Base-by-base conservation (phyloP, 768 basidiomycete species). In the Sporobolomyces roseus region DNA sequence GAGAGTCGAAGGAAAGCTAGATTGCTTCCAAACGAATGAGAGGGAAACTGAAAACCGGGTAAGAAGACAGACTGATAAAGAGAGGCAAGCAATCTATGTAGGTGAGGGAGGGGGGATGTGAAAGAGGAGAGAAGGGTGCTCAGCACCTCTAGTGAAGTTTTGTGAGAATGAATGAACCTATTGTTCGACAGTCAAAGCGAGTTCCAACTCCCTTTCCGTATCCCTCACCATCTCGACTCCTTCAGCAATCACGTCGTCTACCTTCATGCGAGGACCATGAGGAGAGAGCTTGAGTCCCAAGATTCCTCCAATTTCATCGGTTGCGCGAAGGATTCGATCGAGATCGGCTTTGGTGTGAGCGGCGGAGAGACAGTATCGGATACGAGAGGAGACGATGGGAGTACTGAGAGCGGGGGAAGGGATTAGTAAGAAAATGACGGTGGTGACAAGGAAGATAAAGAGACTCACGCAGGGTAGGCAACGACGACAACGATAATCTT, bases 341-440 rank as follows among this genome's bases (percentile, higher is more conserved):
- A 98, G 86, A 76, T 99, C 96, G 74, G 92, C 89, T 81, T 99
- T 99, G 64, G 93, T 98, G 82, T 99, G 96, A 54, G 92, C 82
- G 16, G 94, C 89, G 65, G 89, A 91, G 21, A 97, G 83, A 77
- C 96, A 98, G 83, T 98, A 96, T 75, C 96, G 83, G 61, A 93
- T 91, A 33, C 96, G 85, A 50, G 86, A 84, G 14, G 90, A 91
- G 69, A 92, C 86, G 46, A 97, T 84, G 21, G 92, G 87, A 32
- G 93, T 96, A 1, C 70, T 93, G 23, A 9, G 41, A 13, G 23
- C 9, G 36, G 4, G 52, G 10, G 17, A 36, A 8, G 23, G 17
- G 17, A 41, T 41, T 41, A 27, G 50, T 27, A 5, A 45, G 49
- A n/a, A n/a, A n/a, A n/a, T n/a, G n/a, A n/a, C n/a, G n/a, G n/a